Conservation (phyloP, 768 basidiomycete genomes). For the Psilocybe cyanescens region DNA sequence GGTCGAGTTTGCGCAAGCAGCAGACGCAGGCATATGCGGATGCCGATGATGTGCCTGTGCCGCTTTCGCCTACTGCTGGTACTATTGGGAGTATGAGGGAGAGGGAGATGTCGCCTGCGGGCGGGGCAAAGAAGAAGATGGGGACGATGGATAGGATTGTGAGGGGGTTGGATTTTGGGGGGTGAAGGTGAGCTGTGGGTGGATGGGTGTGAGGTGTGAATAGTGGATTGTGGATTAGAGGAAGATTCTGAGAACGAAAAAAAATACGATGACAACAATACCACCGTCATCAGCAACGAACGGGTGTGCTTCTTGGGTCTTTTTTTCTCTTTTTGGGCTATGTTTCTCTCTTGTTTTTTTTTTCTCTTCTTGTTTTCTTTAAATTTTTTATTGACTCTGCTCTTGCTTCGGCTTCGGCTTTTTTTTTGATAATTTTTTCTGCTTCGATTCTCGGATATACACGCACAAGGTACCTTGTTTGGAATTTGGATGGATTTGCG, state of each 20-base stretch:
- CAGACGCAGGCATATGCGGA: background rate
- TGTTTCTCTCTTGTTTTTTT: no score
- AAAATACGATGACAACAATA: no score
- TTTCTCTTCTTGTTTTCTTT: background rate
- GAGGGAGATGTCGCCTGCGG: background rate
- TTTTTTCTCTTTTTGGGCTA: no score
- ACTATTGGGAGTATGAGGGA: background rate
- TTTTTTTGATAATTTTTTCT: background rate
- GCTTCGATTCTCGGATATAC: background rate
- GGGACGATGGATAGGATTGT: slow-evolving; percentile 17
- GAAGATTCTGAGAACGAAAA: no score
- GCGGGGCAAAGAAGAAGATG: slow-evolving; percentile 30
- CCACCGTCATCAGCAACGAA: no score
- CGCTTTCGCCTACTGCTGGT: slow-evolving; percentile 1
- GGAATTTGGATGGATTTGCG: no score
- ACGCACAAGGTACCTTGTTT: background rate
- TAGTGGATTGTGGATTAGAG: no score
- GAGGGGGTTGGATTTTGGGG: background rate
- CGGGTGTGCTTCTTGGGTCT: no score
- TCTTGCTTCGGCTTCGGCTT: background rate
- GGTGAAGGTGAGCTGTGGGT: background rate
- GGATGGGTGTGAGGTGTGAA: background rate
- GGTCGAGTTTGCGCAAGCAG: slow-evolving; percentile 32
- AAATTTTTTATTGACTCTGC: background rate
- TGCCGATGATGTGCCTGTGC: background rate